These are phyloP conservation scores for Cladophialophora immunda DNA, from an alignment of 2,329 filamentous ascomycete genomes.

Conservation along the genomic window DNA sequence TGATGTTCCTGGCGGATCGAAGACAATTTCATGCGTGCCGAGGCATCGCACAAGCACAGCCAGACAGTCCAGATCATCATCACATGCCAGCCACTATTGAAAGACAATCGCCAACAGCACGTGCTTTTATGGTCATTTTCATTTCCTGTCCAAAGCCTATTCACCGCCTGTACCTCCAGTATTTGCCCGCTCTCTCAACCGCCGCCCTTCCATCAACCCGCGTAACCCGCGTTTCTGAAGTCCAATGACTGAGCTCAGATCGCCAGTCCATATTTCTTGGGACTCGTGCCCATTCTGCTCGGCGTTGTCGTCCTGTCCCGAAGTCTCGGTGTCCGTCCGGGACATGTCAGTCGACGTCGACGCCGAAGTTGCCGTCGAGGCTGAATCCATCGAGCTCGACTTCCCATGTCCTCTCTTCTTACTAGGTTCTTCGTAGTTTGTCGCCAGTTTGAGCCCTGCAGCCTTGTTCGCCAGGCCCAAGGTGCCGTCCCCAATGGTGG, in stretches of 20 bases:
- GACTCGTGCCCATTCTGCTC: constrained; percentile 22
- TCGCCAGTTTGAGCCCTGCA: constrained; percentile 26
- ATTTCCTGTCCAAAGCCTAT: constrained; percentile 1
- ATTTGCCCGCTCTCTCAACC: constrained; percentile 72
- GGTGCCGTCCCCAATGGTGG: constrained; percentile 29
- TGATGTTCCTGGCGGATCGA: constrained; percentile 22
- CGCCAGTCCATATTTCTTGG: constrained; percentile 76
- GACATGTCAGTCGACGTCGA: constrained; percentile 40
- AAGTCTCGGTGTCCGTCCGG: constrained; percentile 37
- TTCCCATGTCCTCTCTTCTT: constrained; percentile 37
- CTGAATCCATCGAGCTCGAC: constrained; percentile 38
- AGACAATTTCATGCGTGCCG: constrained; percentile 15
- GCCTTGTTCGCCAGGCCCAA: constrained; percentile 13
- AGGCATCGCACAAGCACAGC: constrained; percentile 10
- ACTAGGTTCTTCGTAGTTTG: constrained; percentile 31
- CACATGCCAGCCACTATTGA: constrained; percentile 13
- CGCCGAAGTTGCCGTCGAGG: constrained; percentile 38
- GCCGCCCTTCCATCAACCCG: constrained; percentile 91
- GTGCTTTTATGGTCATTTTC: constrained; percentile 1
- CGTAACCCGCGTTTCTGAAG: constrained; percentile 91
- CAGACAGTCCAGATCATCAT: not conserved
- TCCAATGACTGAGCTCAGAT: constrained; percentile 86
- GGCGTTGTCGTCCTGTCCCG: constrained; percentile 28
- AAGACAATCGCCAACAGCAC: not conserved
- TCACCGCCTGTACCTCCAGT: constrained; percentile 30